Evolutionary conservation across 805 yeast species (phyloP), one percentile per base, ranked within the genome.

Genomic region (Zygosaccharomyces pseudorouxii): DNA sequence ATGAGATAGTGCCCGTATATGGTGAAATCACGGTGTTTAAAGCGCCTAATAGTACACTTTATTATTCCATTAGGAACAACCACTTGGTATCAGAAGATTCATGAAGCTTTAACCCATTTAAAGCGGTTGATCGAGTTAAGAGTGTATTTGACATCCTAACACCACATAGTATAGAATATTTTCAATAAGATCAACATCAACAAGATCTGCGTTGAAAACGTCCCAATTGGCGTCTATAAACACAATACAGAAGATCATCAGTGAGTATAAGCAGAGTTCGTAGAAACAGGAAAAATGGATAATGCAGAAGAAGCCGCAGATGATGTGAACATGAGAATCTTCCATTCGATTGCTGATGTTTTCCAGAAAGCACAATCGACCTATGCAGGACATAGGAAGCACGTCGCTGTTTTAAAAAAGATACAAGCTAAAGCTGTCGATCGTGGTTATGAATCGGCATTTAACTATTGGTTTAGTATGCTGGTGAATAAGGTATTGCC

Each of bases 321-420:
- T 37, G 65, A 60, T 45, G 56, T 57, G 12, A 60, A 62, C 44
- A 50, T 56, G 9, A 74, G 71, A 48, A 65, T 79, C 23, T 69
- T 70, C 31, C 47, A 52, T 9, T 79, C 85, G 3, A 70, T 84
- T 57, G 81, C 86, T 1, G 81, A 77, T 48, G 80, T 82, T 3
- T 89, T 89, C 60, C 92, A 86, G 59, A 92, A 84, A 48, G 86
- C 93, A 0, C 97, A 89, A 60, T 54, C 68, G 19, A 75, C 87
- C 1, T 73, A 82, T 28, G 83, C 90, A 0, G 84, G 90, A 1
- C 97, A 89, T 64, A 73, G 86, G 41, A 85, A 86, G 59, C 82
- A 86, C 49, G 79, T 83, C 5, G 78, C 81, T 8, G 75, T 85
- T 5, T 61, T 89, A 59, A 77, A 76, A 59, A 75, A 77, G 39